Evolutionary conservation across 805 yeast species (phyloP).

Genomic region (Metschnikowia picachoensis): DNA sequence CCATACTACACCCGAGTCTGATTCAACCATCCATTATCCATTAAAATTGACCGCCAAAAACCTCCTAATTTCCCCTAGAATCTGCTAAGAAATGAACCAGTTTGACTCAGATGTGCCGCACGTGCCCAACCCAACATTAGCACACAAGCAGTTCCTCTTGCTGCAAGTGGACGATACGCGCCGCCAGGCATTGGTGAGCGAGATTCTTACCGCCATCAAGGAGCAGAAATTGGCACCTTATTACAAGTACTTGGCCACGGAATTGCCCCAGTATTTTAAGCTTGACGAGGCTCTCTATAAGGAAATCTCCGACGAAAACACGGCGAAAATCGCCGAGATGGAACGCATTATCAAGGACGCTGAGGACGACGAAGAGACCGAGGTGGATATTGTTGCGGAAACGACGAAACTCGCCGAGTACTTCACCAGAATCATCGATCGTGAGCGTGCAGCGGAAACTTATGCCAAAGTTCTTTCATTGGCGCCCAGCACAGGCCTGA

Average conservation of each 20-base stretch:
- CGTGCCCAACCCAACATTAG: conserved; percentile 77
- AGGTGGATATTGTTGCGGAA: conserved; percentile 70
- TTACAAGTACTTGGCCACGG: conserved; percentile 56
- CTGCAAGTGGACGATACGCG: conserved; percentile 27
- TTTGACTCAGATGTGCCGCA: conserved; percentile 48
- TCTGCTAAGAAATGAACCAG: conserved; percentile 17
- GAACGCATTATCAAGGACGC: conserved; percentile 51
- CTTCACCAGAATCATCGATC: conserved; percentile 82
- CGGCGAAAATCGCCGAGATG: conserved; percentile 49
- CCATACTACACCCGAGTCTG: too few relatives aligned
- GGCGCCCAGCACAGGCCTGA: conserved; percentile 83
- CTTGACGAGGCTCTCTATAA: conserved; percentile 63
- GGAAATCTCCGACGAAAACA: conserved; percentile 49
- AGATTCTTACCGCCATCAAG: conserved; percentile 52
- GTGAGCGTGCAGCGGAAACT: conserved; percentile 60
- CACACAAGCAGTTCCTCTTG: conserved; percentile 74
- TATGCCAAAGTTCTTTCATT: conserved; percentile 70
- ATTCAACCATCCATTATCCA: neutral
- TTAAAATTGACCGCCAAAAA: neutral
- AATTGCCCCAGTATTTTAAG: conserved; percentile 33
- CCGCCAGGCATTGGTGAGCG: conserved; percentile 37
- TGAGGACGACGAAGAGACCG: conserved; percentile 77
- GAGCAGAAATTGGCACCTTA: conserved; percentile 75
- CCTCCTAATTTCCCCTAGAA: neutral
- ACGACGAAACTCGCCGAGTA: conserved; percentile 83